These are phyloP conservation scores for apple (Malus domestica) DNA, from an alignment of 306 rosid species.

Conservation along the genomic window ASM211411v1 NC_041801.1:12753501-12754000, in stretches of 20 bases:
- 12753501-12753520: constrained; percentile 24
- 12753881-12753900: constrained; percentile 36
- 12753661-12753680: constrained; percentile 41
- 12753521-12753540: constrained; percentile 20
- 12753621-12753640: constrained; percentile 40
- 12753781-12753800: no score
- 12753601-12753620: constrained; percentile 36
- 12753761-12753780: no score
- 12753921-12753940: constrained; percentile 34
- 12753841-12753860: constrained; percentile 15
- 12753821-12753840: background rate
- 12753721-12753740: no score
- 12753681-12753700: constrained; percentile 32
- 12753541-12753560: constrained; percentile 41
- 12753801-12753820: no score
- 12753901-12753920: constrained; percentile 28
- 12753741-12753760: background rate
- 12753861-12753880: constrained; percentile 27
- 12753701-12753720: background rate
- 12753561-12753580: constrained; percentile 51
- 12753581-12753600: constrained; percentile 37
- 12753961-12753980: constrained; percentile 31
- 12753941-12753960: constrained; percentile 22
- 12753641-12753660: constrained; percentile 36
- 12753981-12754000: constrained; percentile 32